A percentile compares a stretch with the other conserved stretches of the same genome.
Evolutionary conservation across 441 rosid species (phyloP).

Genomic region (Pelargonium myrrhifolium): DNA sequence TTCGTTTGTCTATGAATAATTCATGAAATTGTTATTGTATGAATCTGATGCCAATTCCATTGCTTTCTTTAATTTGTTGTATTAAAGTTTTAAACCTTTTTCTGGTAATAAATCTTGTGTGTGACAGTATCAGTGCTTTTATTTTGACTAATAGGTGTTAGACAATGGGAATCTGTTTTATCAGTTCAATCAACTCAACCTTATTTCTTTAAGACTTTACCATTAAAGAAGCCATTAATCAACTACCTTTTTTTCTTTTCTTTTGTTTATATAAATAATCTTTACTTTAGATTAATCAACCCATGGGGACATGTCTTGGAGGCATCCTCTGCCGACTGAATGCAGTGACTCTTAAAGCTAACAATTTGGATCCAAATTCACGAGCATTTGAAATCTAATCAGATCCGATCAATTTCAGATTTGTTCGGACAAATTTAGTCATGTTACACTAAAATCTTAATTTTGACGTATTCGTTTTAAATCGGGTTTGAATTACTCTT

Average conservation of each 20-base stretch:
- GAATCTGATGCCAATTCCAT: not conserved
- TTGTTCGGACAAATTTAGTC: too few relatives aligned
- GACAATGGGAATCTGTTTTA: constrained; percentile 3
- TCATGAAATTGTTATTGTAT: not conserved
- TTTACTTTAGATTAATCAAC: not conserved
- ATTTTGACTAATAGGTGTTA: not conserved
- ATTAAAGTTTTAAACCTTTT: not conserved
- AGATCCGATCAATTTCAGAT: too few relatives aligned
- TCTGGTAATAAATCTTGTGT: constrained; percentile 3
- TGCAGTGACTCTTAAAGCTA: too few relatives aligned
- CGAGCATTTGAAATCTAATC: too few relatives aligned
- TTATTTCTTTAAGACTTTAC: not conserved
- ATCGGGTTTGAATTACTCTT: too few relatives aligned
- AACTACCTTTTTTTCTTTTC: not conserved
- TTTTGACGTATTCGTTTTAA: too few relatives aligned
- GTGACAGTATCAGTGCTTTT: not conserved
- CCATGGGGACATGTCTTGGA: not conserved
- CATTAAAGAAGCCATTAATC: not conserved
- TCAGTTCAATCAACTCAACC: not conserved
- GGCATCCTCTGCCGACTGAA: not conserved
- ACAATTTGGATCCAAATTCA: too few relatives aligned
- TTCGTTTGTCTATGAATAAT: not conserved
- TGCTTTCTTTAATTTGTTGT: not conserved
- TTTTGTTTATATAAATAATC: not conserved
- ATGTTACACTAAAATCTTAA: too few relatives aligned